A percentile compares a stretch with the other conserved stretches of the same genome.
These are phyloP conservation scores for Sporisorium iseilematis-ciliati DNA, from an alignment of 1,284 basidiomycete species.

Conservation along the genomic window DNA sequence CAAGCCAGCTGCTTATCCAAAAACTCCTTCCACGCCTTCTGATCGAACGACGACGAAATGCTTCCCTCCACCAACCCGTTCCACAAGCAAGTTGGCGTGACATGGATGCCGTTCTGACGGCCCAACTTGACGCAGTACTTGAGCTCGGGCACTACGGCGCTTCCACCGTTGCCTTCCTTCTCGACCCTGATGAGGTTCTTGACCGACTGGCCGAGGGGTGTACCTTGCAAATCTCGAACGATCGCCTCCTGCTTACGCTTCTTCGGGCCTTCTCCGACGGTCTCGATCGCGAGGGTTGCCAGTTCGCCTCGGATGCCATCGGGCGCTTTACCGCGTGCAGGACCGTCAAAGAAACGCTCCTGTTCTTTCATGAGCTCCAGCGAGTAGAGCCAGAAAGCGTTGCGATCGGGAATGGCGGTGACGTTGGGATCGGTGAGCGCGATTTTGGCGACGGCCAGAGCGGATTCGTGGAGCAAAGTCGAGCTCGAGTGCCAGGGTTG, in stretches of 20 bases:
- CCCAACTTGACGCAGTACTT: conserved; percentile 87
- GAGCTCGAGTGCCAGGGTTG: conserved; percentile 75
- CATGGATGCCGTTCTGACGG: conserved; percentile 90
- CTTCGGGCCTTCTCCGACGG: conserved; percentile 71
- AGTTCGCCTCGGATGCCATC: conserved; percentile 82
- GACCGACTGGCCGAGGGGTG: conserved; percentile 71
- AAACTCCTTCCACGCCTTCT: conserved; percentile 87
- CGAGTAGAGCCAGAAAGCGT: conserved; percentile 65
- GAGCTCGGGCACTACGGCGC: conserved; percentile 82
- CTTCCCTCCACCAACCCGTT: conserved; percentile 81
- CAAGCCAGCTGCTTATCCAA: conserved; percentile 76
- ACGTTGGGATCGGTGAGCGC: conserved; percentile 53
- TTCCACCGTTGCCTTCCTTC: conserved; percentile 79
- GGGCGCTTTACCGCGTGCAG: conserved; percentile 78
- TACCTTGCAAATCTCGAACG: conserved; percentile 72
- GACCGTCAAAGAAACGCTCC: conserved; percentile 82
- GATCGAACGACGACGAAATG: conserved; percentile 85
- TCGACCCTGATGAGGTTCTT: conserved; percentile 78
- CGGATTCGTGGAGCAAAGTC: conserved; percentile 83
- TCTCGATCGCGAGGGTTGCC: conserved; percentile 74
- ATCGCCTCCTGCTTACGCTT: conserved; percentile 64
- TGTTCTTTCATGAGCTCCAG: conserved; percentile 81
- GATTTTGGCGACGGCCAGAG: conserved; percentile 78
- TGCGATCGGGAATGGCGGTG: conserved; percentile 34
- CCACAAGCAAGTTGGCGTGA: conserved; percentile 81